Percentiles rank a stretch among this genome's conserved stretches.
phyloP scores from a whole-genome alignment of 805 yeast species.

The Ogataea methanolica region DNA sequence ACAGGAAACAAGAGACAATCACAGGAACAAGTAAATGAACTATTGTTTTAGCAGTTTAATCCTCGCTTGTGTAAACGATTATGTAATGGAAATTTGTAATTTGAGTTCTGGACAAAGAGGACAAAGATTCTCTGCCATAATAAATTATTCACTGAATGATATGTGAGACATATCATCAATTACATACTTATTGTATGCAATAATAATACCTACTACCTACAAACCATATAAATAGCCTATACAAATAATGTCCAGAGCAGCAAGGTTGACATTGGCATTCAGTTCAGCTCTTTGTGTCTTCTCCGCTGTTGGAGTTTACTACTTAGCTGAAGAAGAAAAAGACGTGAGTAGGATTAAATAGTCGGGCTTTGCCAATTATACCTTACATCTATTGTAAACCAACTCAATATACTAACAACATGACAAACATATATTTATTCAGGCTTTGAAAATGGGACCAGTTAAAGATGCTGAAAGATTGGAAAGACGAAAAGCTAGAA shows the following conservation, averaged over 20 bases:
- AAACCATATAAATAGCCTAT: not conserved
- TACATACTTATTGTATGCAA: no score
- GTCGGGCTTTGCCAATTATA: not conserved
- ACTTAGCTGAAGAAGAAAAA: conserved; percentile 64
- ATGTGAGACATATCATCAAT: no score
- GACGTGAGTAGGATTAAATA: conserved; percentile 34
- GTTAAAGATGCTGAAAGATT: conserved; percentile 73
- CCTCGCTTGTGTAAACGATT: no score
- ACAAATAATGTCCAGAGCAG: conserved; percentile 65
- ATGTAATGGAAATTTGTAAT: no score
- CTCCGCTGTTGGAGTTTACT: conserved; percentile 65
- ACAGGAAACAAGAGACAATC: no score
- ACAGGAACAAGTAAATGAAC: no score
- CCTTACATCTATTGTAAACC: not conserved
- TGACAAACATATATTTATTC: not conserved
- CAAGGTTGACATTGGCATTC: conserved; percentile 66
- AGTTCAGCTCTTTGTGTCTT: conserved; percentile 52
- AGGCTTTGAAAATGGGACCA: conserved; percentile 77
- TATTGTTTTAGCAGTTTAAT: no score
- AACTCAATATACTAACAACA: conserved; percentile 1
- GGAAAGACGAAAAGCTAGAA: conserved; percentile 37
- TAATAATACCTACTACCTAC: no score
- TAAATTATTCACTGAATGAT: no score
- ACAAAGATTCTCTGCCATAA: no score
- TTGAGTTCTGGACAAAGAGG: no score